Base-by-base conservation (phyloP, 306 rosid genomes). In the Quercus robur region DNA sequence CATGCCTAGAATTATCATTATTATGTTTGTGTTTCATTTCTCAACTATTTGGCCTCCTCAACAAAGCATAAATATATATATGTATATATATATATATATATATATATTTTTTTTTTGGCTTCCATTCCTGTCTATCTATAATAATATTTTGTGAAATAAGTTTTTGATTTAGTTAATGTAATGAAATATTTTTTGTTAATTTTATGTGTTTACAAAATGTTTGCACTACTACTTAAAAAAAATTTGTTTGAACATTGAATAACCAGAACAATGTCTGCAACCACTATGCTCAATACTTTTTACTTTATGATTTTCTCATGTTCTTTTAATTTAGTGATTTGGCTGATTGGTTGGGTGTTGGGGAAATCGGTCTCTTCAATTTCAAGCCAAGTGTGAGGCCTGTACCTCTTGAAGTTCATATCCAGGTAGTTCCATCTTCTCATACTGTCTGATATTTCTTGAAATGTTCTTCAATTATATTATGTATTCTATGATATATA, bases 341-440 rank as follows among this genome's bases (percentile, higher is more conserved):
- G 85, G 98, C 90, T 82, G 99, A 95, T 82, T 95, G 99, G 99
- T 84, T 95, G 90, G 99, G 99, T 70, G 97, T 95, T 73, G 97
- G 85, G 78, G 99, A 95, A 76, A 82, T 84, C n/a, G 98, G 99
- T 49, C 95, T 95, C 74, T 95, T 93, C 90, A 95, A 95, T 85
- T 95, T 95, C 89, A 95, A 95, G 90, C 99, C 99, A 77, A 95
- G 99, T 62, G 99, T 95, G 80, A 90, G 99, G 85, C 99, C 97
- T 71, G 99, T 95, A 33, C 97, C 99, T 46, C 88, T 94, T 78
- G 97, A 94, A 86, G 99, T 91, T 81, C 99, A 95, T 89, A 95
- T 95, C 77, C 98, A 95, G 97, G 98, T 62, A 54, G 26, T 51
- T 78, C n/a, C 58, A 33, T 76, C 54, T 70, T 73, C 8, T 61